These are phyloP conservation scores for Tuber melanosporum DNA, from an alignment of 495 filamentous ascomycete genomes.

Conservation along the genomic window DNA sequence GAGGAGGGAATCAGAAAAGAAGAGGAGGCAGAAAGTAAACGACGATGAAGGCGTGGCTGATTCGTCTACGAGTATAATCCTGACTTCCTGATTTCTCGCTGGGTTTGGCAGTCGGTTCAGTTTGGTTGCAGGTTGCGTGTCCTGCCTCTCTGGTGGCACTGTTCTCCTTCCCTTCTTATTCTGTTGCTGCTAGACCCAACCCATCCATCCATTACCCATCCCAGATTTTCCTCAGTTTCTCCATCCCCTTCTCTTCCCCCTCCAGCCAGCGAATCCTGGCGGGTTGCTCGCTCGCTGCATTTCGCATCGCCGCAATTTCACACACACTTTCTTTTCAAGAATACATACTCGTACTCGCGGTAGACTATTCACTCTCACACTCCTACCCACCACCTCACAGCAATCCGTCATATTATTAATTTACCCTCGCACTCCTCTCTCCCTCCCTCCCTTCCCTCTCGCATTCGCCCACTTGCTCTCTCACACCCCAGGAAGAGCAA, in stretches of 20 bases:
- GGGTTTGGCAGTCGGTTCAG: constrained; percentile 6
- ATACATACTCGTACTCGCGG: neutral
- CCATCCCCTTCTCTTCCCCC: neutral
- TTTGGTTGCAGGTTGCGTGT: constrained; percentile 29
- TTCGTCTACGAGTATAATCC: constrained; percentile 24
- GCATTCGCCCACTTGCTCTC: constrained; percentile 7
- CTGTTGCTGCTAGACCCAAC: constrained; percentile 9
- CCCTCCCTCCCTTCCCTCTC: neutral
- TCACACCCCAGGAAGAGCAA: neutral
- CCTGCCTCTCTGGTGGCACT: constrained; percentile 35
- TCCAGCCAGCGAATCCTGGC: neutral
- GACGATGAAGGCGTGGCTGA: constrained; percentile 9
- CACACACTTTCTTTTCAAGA: constrained; percentile 16
- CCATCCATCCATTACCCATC: constrained; percentile 10
- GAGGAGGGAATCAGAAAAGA: constrained; percentile 5
- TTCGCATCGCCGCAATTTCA: constrained; percentile 35
- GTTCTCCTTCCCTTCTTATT: constrained; percentile 25
- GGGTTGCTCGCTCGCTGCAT: neutral
- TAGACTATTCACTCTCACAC: constrained; percentile 1
- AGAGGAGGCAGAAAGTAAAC: neutral
- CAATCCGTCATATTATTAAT: neutral
- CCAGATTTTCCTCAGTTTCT: constrained; percentile 6
- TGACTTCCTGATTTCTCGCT: constrained; percentile 9
- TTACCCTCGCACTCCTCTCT: neutral
- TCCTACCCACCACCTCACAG: neutral